phyloP scores from a whole-genome alignment of 2,329 filamentous ascomycete species.

The Sporothrix globosa region DNA sequence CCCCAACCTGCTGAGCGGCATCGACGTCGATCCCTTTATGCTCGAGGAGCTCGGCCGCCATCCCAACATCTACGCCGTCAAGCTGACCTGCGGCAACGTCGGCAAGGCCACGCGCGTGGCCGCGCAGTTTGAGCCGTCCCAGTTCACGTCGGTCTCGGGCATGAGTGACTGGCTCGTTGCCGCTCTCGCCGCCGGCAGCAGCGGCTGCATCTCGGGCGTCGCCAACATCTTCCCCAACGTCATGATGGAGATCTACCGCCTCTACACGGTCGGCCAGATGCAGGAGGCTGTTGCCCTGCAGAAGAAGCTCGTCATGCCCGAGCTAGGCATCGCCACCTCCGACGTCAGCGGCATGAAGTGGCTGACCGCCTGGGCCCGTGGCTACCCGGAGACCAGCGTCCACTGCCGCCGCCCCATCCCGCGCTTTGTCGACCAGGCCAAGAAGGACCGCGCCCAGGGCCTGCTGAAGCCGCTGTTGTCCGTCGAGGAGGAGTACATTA shows the following conservation, averaged over 20 bases:
- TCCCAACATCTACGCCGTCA: conserved; percentile 24
- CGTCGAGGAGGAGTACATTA: conserved; percentile 6
- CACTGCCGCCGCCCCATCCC: conserved; percentile 25
- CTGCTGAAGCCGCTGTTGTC: not conserved
- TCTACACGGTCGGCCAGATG: not conserved
- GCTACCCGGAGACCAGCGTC: conserved; percentile 14
- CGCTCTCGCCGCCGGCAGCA: not conserved
- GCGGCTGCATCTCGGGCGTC: conserved; percentile 18
- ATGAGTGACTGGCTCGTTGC: conserved; percentile 14
- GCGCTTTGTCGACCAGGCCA: conserved; percentile 15
- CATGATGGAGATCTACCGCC: conserved; percentile 12
- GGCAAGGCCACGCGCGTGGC: conserved; percentile 13
- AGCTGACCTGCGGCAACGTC: conserved; percentile 19
- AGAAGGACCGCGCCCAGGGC: conserved; percentile 12
- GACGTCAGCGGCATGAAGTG: conserved; percentile 19
- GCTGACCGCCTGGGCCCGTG: conserved; percentile 15
- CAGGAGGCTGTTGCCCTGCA: not conserved
- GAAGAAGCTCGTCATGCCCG: conserved; percentile 19
- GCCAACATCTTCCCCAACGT: conserved; percentile 22
- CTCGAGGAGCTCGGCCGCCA: conserved; percentile 15
- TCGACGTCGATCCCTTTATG: conserved; percentile 10
- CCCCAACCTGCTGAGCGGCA: not conserved
- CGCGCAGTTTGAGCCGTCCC: not conserved
- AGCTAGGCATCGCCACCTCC: conserved; percentile 14
- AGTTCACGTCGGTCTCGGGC: conserved; percentile 3